phyloP scores from a whole-genome alignment of 306 rosid genomes.

The Vachellia pachyceras region DNA sequence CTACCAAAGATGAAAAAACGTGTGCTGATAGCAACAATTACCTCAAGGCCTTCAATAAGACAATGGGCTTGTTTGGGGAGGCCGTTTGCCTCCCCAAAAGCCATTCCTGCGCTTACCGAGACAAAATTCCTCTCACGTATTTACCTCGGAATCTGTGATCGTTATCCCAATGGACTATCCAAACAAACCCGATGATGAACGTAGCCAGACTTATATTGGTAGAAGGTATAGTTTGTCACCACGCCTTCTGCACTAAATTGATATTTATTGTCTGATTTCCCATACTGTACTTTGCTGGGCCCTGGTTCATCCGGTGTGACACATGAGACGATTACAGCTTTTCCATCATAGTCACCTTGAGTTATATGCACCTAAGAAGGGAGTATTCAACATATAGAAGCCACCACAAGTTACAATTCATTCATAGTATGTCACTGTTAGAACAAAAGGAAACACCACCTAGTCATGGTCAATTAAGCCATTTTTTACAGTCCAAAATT shows the following conservation, averaged over 20 bases:
- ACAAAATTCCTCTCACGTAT: too few species aligned
- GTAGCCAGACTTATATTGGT: constrained; percentile 83
- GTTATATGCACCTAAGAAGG: constrained; percentile 84
- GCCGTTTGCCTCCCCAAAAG: too few species aligned
- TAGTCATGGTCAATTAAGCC: constrained; percentile 26
- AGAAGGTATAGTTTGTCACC: constrained; percentile 71
- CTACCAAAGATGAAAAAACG: constrained; percentile 33
- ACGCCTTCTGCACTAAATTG: constrained; percentile 63
- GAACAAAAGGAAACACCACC: constrained; percentile 18
- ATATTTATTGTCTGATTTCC: constrained; percentile 53
- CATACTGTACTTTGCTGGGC: constrained; percentile 62
- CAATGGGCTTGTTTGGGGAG: too few species aligned
- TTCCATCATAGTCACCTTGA: constrained; percentile 96
- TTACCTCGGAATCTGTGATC: too few species aligned
- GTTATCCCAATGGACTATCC: too few species aligned
- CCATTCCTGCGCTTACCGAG: too few species aligned
- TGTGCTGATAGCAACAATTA: constrained; percentile 37
- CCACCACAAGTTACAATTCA: constrained; percentile 21
- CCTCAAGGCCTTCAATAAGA: constrained; percentile 80
- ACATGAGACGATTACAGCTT: constrained; percentile 91
- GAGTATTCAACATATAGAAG: constrained; percentile 28
- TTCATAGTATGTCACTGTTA: constrained; percentile 9
- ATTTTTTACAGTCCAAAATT: constrained; percentile 21
- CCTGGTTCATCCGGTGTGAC: constrained; percentile 79
- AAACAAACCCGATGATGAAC: too few species aligned